Percentiles rank a stretch among this genome's conserved stretches.
Conservation (phyloP, 108 stramenopile genomes). For the Nitzschia putrida region DNA sequence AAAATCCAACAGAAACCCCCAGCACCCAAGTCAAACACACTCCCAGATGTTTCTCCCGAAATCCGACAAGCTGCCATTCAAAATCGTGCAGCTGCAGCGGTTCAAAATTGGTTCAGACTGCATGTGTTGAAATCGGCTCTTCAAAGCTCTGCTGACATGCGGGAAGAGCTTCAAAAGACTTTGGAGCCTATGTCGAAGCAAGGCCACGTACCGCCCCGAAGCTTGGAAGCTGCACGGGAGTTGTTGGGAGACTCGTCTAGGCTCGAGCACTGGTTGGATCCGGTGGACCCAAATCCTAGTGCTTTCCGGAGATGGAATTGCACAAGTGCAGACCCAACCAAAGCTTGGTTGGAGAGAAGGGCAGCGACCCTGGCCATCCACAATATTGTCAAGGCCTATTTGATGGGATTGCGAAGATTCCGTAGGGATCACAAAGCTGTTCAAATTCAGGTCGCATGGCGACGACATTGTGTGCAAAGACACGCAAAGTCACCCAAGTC, state of each 20-base stretch:
- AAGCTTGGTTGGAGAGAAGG: slow-evolving; percentile 11
- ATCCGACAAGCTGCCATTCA: not conserved
- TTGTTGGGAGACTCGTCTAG: slow-evolving; percentile 1
- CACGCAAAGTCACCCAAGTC: not conserved
- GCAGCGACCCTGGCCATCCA: slow-evolving; percentile 36
- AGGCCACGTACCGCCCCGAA: not conserved
- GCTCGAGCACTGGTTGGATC: slow-evolving; percentile 8
- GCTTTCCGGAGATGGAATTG: slow-evolving; percentile 1
- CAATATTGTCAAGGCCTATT: slow-evolving; percentile 31
- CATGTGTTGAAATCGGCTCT: slow-evolving; percentile 10
- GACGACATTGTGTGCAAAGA: slow-evolving; percentile 1
- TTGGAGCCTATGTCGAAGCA: not conserved
- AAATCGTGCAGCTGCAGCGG: slow-evolving; percentile 3
- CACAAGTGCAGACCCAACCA: not conserved
- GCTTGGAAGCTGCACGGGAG: not conserved
- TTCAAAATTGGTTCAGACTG: slow-evolving; percentile 21
- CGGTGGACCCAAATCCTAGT: not conserved
- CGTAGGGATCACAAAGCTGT: slow-evolving; percentile 23
- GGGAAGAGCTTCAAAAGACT: slow-evolving; percentile 3
- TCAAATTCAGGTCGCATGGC: slow-evolving; percentile 27
- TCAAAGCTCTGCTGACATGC: not conserved
- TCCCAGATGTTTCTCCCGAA: too few relatives aligned
- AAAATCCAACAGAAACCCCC: too few relatives aligned
- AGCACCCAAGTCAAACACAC: too few relatives aligned
- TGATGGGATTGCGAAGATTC: slow-evolving; percentile 23